These are phyloP conservation scores for Dictyostelium firmibasis DNA, from an alignment of 78 protist genomes.

Conservation along the genomic window DNA sequence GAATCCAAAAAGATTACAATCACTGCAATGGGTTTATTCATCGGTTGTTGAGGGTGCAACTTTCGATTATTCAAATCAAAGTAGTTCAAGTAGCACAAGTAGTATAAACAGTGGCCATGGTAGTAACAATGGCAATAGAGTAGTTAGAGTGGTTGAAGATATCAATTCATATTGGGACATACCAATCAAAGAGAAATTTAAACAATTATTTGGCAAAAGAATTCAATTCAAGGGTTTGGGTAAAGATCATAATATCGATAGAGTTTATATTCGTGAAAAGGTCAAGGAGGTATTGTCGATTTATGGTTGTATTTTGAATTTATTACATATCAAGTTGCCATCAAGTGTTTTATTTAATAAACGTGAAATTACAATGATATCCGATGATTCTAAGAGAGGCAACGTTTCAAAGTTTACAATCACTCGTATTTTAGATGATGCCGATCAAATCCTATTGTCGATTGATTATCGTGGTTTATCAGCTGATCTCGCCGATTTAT, in stretches of 20 bases:
- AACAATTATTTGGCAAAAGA: conserved; percentile 26
- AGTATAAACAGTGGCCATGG: not conserved
- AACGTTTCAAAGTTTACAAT: conserved; percentile 42
- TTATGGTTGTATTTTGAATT: conserved; percentile 13
- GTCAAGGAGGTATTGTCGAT: conserved; percentile 17
- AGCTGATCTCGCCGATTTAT: conserved; percentile 50
- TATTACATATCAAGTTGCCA: conserved; percentile 29
- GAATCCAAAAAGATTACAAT: conserved; percentile 45
- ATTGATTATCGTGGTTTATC: conserved; percentile 59
- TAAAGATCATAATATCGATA: conserved; percentile 38
- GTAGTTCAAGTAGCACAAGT: not conserved
- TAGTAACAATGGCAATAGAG: not conserved
- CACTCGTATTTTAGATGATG: conserved; percentile 50
- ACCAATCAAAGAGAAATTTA: conserved; percentile 23
- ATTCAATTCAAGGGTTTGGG: conserved; percentile 58
- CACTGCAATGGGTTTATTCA: conserved; percentile 24
- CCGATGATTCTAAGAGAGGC: conserved; percentile 69
- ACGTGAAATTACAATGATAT: conserved; percentile 55
- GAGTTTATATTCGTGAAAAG: conserved; percentile 60
- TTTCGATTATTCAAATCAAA: not conserved
- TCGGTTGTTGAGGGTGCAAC: conserved; percentile 32
- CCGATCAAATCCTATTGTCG: conserved; percentile 50
- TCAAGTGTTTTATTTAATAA: conserved; percentile 22
- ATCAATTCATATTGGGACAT: conserved; percentile 47
- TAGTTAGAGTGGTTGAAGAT: not conserved